Base-by-base conservation (phyloP, 2,329 filamentous ascomycete genomes). In the Daldinia sp. region DNA sequence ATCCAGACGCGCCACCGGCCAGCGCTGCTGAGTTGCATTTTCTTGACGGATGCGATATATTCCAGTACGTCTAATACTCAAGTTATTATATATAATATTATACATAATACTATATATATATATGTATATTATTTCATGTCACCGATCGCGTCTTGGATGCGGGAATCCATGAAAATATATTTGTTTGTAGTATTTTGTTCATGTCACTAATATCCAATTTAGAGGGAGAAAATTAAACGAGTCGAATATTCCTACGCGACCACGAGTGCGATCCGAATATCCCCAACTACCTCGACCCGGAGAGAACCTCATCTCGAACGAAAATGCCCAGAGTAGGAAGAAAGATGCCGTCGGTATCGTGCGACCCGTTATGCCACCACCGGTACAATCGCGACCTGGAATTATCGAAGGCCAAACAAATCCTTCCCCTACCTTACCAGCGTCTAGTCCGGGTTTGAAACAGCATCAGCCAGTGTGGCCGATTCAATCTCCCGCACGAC, bases 11-110 rank as follows among this genome's bases (percentile, higher is more conserved):
- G 83, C 84, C 83, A 65, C 81, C 85, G 66, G 79, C 82, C 77
- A 84, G 83, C 63, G 74, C 82, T 18, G 84, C 82, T 73, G 87
- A 90, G 81, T 81, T 80, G 76, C 82, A 85, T 69, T 90, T 89
- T 69, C 79, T 89, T 64, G 82, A 87, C 73, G 84, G 83, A 51
- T 85, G 83, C 72, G 87, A 90, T 75, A 85, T 90, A 65, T 79
- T 86, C 73, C 85, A 87, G 88, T 90, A 87, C 66, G 88, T 86
- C 15, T 12, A 64, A 65, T 61, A 67, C 55, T 48, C 41, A 4
- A 35, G 6, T 42, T 13, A 28, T 23, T 1, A 23, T 23, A 23
- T 23, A 23, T 1, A 23, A 23, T 33, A 35, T 35, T 35, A 9
- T 9, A 9, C 9, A 9, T 35, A 23, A 23, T 23, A 23, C 9